Base-by-base conservation (phyloP, 768 basidiomycete genomes). In the Trametes cubensis region DNA sequence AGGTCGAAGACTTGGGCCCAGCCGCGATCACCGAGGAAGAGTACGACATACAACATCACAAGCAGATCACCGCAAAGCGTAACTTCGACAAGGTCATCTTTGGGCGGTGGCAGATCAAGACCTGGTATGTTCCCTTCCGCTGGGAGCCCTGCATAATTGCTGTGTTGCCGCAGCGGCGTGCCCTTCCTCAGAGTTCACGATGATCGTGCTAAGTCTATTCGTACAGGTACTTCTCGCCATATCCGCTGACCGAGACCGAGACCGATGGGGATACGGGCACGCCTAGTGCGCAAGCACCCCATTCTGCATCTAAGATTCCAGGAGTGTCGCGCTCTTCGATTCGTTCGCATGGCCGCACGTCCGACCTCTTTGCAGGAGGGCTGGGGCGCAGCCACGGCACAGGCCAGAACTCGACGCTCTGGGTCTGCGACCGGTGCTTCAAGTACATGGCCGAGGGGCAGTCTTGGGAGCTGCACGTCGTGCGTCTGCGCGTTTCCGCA, bases 351-450 rank as follows among this genome's bases (percentile, higher is more conserved):
- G 85, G 85, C 6, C 85, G 92, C 34, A 90, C 89, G 1, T 87
- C 87, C 11, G 90, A 93, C 64, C 70, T 92, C 25, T 74, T 91
- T 18, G 85, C 85, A 0, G 86, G 89, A 34, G 85, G 87, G 6
- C 71, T 89, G 55, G 77, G 79, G 34, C 78, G 85, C 21, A 76
- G 78, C 18, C 75, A 79, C 49, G 72, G 70, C 18, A 60, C 70
- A 17, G 80, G 77, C 4, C 86, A 85, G 64, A 79, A 80, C 51
- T 75, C 84, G 18, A 75, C 78, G 34, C 74, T 95, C 20, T 95
- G 87, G 84, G 92, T 95, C 6, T 96, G 94, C 71, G 90, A 95
- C 67, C 83, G 85, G 63, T 99, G 96, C 77, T 97, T 98, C 86
- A 98, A 97, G 77, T 99, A 99, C 71, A 93, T 95, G 88, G 79